Evolutionary conservation across 2,329 filamentous ascomycete species (phyloP).

Genomic region (Blastomyces gilchristii): DNA sequence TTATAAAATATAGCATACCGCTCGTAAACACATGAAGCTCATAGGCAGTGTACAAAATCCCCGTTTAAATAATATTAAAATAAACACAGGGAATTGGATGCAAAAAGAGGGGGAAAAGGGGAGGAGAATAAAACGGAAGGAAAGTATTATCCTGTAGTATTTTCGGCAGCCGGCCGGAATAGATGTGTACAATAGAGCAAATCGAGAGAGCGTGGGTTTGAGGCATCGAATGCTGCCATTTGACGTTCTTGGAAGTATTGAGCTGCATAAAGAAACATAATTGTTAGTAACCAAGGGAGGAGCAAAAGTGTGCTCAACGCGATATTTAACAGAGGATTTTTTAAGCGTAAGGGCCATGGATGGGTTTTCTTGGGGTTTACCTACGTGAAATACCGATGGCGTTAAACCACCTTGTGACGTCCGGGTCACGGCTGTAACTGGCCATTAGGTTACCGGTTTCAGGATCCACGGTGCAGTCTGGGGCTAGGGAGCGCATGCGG

Average conservation of each 20-base stretch:
- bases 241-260: constrained; percentile 31
- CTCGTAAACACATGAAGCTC: background rate
- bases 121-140: background rate
- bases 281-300: background rate
- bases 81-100: background rate
- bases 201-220: constrained; percentile 35
- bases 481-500: constrained; percentile 45
- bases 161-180: constrained; percentile 20
- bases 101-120: background rate
- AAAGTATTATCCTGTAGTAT: background rate
- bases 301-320: background rate
- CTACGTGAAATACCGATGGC: constrained; percentile 32
- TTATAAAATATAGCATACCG: background rate
- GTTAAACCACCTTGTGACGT: constrained; percentile 34
- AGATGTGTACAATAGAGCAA: constrained; percentile 30
- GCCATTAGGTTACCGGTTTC: constrained; percentile 32
- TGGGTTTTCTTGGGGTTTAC: constrained; percentile 13
- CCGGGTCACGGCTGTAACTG: constrained; percentile 30
- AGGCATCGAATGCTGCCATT: constrained; percentile 29
- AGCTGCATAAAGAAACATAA: constrained; percentile 19
- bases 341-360: background rate
- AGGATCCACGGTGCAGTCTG: constrained; percentile 29
- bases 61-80: background rate
- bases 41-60: background rate
- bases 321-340: too few relatives aligned